Percentiles rank a stretch among this genome's conserved stretches.
These are phyloP conservation scores for Cladophialophora psammophila DNA, from an alignment of 2,329 filamentous ascomycete species.

Conservation along the genomic window DNA sequence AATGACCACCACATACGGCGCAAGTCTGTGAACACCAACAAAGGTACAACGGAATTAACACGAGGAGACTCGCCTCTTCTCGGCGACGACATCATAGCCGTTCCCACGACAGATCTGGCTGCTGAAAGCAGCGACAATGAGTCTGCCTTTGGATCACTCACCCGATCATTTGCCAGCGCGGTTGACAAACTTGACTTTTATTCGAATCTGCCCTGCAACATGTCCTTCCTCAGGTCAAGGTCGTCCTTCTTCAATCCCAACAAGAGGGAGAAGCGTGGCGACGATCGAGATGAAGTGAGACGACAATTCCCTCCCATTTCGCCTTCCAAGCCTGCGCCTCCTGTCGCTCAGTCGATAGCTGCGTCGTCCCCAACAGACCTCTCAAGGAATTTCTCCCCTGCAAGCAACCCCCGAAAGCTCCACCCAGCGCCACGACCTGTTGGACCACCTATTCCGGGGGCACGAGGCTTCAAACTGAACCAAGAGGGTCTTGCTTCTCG, in stretches of 20 bases:
- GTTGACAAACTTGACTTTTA: conserved; percentile 39
- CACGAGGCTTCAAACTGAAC: neutral
- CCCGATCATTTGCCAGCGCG: conserved; percentile 37
- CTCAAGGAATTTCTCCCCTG: neutral
- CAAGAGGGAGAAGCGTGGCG: conserved; percentile 19
- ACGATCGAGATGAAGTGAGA: conserved; percentile 5
- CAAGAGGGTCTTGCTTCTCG: neutral
- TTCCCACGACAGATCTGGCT: conserved; percentile 20
- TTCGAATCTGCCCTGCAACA: conserved; percentile 27
- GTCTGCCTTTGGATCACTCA: conserved; percentile 36
- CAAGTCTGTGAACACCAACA: conserved; percentile 26
- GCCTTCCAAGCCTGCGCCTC: conserved; percentile 14
- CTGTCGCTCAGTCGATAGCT: conserved; percentile 1
- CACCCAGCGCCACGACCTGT: neutral
- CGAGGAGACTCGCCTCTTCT: conserved; percentile 30
- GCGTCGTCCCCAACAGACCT: conserved; percentile 4
- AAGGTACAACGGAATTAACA: conserved; percentile 10
- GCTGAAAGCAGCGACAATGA: conserved; percentile 29
- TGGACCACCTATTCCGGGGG: neutral
- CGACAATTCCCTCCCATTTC: conserved; percentile 14
- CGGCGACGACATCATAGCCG: conserved; percentile 17
- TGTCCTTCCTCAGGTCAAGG: conserved; percentile 26
- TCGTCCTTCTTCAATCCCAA: conserved; percentile 32
- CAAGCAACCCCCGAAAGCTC: too few species aligned
- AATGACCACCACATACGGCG: conserved; percentile 29